Base-by-base conservation (phyloP, 2,329 filamentous ascomycete genomes). In the Amphichorda felina region DNA sequence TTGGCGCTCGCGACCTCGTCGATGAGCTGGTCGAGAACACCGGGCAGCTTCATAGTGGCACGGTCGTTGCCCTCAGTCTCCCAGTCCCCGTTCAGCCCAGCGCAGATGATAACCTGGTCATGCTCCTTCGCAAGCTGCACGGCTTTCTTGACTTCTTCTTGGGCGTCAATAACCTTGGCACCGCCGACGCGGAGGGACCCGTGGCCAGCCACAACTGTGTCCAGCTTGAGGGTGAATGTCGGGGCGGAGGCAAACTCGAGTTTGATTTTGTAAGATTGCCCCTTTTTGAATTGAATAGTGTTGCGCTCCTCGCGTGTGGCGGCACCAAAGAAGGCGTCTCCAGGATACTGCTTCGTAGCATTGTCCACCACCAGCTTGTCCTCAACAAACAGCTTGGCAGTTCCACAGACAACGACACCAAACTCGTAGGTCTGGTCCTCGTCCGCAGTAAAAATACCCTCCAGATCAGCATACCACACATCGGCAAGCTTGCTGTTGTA, bases 11-110 rank as follows among this genome's bases (percentile, higher is more conserved):
- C 64, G 1, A 89, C 73, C 2, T 74, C 71, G 10, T 65, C 53
- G 45, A 89, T 82, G 37, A 94, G 60, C 14, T 72, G 66, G 46
- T 91, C 82, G 29, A 80, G 75, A 27, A 73, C 69, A 15, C 79
- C 71, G 59, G 86, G 89, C 0, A 93, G 66, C 18, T 79, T 81
- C 54, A 94, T 74, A 54, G 81, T 82, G 45, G 79, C 80, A 28
- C 86, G 76, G 57, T 94, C 86, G 27, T 72, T 66, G 22, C 82
- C 82, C 59, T 88, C 83, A 0, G 78, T 79, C 54, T 89, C 84
- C 81, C 82, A 89, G 49, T 89, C 82, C 26, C 71, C 72, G 48
- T 87, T 88, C 33, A 91, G 68, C 2, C 85, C 85, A 2, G 78
- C 79, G 49, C 83, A 82, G 36, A 91, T 64, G 41, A 91, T 69